Conservation (phyloP, 768 basidiomycete genomes). For the Pulveroboletus sp. region DNA sequence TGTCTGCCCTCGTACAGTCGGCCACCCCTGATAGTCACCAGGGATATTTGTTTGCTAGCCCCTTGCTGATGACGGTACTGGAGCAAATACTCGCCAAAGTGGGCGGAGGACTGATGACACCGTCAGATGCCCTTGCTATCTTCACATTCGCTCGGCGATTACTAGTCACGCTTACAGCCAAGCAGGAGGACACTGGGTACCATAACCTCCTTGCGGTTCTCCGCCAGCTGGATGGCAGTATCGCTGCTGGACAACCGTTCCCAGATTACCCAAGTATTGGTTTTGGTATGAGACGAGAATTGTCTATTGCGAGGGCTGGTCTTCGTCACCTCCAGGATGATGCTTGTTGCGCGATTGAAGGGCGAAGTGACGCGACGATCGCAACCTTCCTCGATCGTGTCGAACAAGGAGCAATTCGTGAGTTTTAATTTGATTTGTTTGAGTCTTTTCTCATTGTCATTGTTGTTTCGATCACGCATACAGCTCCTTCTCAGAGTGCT, state of each 20-base stretch:
- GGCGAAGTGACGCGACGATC: constrained; percentile 19
- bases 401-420: constrained; percentile 46
- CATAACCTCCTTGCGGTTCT: constrained; percentile 29
- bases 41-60: constrained; percentile 53
- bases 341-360: neutral
- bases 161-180: constrained; percentile 52
- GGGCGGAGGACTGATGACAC: constrained; percentile 47
- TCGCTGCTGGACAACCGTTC: constrained; percentile 31
- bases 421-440: constrained; percentile 23
- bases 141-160: constrained; percentile 65
- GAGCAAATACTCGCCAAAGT: constrained; percentile 77
- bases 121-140: constrained; percentile 64
- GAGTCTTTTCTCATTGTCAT: constrained; percentile 1
- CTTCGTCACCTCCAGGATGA: constrained; percentile 32
- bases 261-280: constrained; percentile 33
- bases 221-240: constrained; percentile 36
- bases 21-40: constrained; percentile 9
- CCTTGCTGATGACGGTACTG: constrained; percentile 74
- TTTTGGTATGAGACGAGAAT: constrained; percentile 44
- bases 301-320: constrained; percentile 37
- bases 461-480: neutral
- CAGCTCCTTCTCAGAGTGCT: constrained; percentile 38
- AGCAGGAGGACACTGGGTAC: constrained; percentile 45
- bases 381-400: constrained; percentile 44
- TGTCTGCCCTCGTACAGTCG: constrained; percentile 35